Base-by-base conservation (phyloP, 352 stramenopile species). In the Phytophthora boehmeriae region DNA sequence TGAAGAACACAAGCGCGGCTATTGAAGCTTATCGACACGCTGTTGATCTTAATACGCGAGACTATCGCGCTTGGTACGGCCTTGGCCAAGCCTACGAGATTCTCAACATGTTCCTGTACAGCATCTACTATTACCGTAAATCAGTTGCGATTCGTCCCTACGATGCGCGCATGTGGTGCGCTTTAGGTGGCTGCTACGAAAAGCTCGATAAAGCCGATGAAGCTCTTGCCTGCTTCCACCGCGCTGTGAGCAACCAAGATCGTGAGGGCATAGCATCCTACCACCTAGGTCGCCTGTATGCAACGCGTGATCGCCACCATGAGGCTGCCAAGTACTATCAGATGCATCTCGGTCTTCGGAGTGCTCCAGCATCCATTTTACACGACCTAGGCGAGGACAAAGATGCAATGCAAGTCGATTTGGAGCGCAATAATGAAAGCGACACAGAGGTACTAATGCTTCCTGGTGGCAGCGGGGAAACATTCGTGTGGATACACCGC, bases 71-170 rank as follows among this genome's bases (percentile, higher is more conserved):
- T 14, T 99, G 97, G 97, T 99, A 99, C 71, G 97, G 97, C 19
- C 84, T 99, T 20, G 97, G 97, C 0, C 97, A 99, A 73, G 97
- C 95, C 0, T 99, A 99, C 76, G 97, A 99, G 82, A 98, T 99
- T 45, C 80, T 99, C 47, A 97, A 98, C 68, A 98, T 99, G 96
- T 93, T 95, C 54, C 83, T 98, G 51, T 99, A 99, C 76, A 97
- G 96, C 41, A 86, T 99, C n/a, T 98, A 99, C 83, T 99, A 99
- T 79, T 99, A 98, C 75, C 86, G 95, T 49, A 98, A 98, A 73
- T 96, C 96, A 8, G 92, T 96, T 8, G 78, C 88, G 16, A 87
- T 99, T n/a, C 91, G 96, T 2, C 96, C 97, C 8, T 97, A 98
- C 60, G 96, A 99, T 79, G 92, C 95, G 34, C 86, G 97, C n/a